Evolutionary conservation across 108 stramenopile genomes (phyloP).

Genomic region (Asterionellopsis glacialis): DNA sequence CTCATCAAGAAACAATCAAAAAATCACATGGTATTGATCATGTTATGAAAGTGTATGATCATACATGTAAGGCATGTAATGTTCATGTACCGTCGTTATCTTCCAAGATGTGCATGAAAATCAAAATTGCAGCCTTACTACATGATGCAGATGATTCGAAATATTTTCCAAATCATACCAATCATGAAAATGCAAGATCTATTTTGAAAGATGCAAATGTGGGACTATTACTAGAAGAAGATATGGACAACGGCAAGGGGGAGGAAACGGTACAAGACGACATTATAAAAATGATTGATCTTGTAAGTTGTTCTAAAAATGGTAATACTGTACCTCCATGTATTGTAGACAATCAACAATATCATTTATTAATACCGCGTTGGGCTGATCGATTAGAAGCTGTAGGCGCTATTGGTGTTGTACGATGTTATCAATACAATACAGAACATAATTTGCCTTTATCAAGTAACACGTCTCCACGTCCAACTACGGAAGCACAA

Average conservation of each 20-base stretch:
- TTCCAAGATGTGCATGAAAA: constrained; percentile 23
- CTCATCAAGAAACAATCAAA: constrained; percentile 41
- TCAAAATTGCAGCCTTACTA: constrained; percentile 50
- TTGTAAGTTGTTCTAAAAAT: constrained; percentile 55
- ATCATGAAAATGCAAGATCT: constrained; percentile 26
- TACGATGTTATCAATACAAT: constrained; percentile 69
- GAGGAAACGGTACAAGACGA: too few relatives aligned
- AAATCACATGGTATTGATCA: constrained; percentile 54
- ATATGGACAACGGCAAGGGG: too few relatives aligned
- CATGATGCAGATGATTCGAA: constrained; percentile 72
- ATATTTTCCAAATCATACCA: constrained; percentile 43
- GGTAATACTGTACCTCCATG: constrained; percentile 45
- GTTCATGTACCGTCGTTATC: constrained; percentile 13
- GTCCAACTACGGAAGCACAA: constrained; percentile 40
- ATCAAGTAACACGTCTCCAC: constrained; percentile 27
- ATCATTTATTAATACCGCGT: constrained; percentile 54
- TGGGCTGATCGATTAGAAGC: constrained; percentile 71
- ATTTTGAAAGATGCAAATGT: constrained; percentile 27
- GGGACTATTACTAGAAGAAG: neutral
- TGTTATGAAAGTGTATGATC: constrained; percentile 40
- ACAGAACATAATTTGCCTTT: constrained; percentile 38
- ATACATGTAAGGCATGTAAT: constrained; percentile 37
- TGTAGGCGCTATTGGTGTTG: constrained; percentile 58
- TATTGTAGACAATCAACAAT: constrained; percentile 15
- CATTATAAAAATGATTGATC: constrained; percentile 54